Conservation (phyloP, 1,284 basidiomycete species). For the Malassezia pachydermatis region DNA sequence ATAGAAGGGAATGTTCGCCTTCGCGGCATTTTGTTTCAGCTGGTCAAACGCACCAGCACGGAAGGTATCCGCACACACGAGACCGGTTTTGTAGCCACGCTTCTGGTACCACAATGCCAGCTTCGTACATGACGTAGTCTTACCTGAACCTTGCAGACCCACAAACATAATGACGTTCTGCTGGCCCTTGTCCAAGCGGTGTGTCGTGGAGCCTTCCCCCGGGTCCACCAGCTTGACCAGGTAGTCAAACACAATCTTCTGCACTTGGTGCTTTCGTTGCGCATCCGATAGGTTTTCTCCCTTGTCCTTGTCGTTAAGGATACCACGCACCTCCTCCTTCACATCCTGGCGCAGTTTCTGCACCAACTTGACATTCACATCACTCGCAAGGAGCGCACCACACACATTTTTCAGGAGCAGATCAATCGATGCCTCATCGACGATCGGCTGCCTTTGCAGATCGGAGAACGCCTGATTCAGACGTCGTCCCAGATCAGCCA, state of each 20-base stretch:
- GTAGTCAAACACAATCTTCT: conserved; percentile 75
- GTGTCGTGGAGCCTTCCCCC: conserved; percentile 26
- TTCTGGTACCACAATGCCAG: conserved; percentile 88
- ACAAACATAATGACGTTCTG: conserved; percentile 79
- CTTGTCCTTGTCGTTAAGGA: conserved; percentile 40
- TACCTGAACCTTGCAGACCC: conserved; percentile 72
- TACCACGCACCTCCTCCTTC: conserved; percentile 57
- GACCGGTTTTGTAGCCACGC: conserved; percentile 91
- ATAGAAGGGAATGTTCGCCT: conserved; percentile 97
- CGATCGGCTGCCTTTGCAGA: conserved; percentile 62
- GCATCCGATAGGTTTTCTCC: conserved; percentile 28
- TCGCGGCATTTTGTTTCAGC: conserved; percentile 77
- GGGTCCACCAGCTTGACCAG: conserved; percentile 85
- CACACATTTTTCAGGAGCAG: conserved; percentile 83
- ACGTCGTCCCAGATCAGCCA: conserved; percentile 85
- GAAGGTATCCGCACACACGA: conserved; percentile 99
- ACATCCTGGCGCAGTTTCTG: conserved; percentile 76
- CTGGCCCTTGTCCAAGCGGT: conserved; percentile 62
- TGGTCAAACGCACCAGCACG: conserved; percentile 99
- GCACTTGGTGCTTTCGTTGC: conserved; percentile 40
- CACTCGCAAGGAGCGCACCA: conserved; percentile 82
- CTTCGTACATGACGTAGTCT: conserved; percentile 78
- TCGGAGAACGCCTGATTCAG: conserved; percentile 88
- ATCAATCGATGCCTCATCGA: conserved; percentile 62
- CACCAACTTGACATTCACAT: conserved; percentile 96